These are phyloP conservation scores for Paecilomyces sp. DNA, from an alignment of 2,329 filamentous ascomycete species.

Conservation along the genomic window DNA sequence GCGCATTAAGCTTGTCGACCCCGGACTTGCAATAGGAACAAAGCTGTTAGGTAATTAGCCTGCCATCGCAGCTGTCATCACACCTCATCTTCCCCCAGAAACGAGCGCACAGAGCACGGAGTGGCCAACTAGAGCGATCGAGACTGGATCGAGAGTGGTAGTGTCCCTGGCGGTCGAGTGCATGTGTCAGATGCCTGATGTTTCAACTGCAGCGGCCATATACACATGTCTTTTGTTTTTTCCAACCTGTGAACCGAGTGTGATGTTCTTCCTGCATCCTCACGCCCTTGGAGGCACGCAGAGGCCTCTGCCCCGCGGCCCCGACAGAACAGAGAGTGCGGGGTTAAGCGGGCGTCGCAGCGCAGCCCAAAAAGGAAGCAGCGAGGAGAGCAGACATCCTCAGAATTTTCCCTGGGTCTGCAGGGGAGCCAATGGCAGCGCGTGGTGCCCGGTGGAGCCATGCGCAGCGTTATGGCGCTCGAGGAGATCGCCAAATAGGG, in stretches of 20 bases:
- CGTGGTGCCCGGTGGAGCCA: background rate
- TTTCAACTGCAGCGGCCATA: no score
- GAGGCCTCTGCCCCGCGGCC: background rate
- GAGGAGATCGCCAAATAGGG: slow-evolving; percentile 20
- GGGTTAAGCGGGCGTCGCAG: background rate
- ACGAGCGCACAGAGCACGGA: slow-evolving; percentile 14
- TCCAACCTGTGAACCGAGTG: no score
- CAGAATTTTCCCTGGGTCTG: background rate
- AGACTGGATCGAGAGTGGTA: background rate
- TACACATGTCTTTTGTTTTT: background rate
- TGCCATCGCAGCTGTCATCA: slow-evolving; percentile 5
- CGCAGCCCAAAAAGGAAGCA: background rate
- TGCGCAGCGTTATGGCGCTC: slow-evolving; percentile 9
- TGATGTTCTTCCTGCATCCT: no score
- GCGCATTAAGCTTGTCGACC: background rate
- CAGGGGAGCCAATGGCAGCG: background rate
- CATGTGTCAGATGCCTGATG: background rate
- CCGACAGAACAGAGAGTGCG: background rate
- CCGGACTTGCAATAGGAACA: background rate
- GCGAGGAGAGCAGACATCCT: slow-evolving; percentile 3
- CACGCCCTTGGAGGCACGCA: background rate
- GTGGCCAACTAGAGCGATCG: slow-evolving; percentile 8
- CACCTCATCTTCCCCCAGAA: slow-evolving; percentile 2
- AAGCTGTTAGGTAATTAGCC: slow-evolving; percentile 29
- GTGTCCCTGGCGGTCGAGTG: no score